Base-by-base conservation (phyloP, 371 early-diverging fungal genomes). In the Cokeromyces recurvatus region DNA sequence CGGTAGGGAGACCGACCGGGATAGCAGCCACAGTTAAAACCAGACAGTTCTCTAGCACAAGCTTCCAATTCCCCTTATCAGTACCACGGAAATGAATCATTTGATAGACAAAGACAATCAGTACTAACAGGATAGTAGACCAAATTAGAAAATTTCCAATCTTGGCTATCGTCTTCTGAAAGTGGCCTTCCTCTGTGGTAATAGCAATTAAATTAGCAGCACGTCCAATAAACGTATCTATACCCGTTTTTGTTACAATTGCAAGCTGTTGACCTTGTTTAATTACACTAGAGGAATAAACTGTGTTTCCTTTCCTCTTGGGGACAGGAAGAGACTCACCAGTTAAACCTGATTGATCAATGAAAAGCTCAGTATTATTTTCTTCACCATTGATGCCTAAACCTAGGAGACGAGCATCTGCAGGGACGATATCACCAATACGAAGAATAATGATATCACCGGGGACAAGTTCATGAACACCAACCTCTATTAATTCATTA, bases 1-100 rank as follows among this genome's bases (percentile, higher is more conserved):
- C 93, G 1, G 95, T 89, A 8, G 91, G 93, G n/a, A 92, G 79
- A 57, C 91, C 91, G 37, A 94, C 90, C 20, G 95, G 95, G 50
- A 95, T 94, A 42, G 95, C 94, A 14, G 92, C 92, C 1, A 95
- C 86, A 7, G 94, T 92, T 37, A 95, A 68, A 49, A 92, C 82
- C 16, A 95, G 71, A 38, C 88, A 89, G 35, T 84, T 71, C 51
- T 81, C 70, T 43, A 91, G 75, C 1, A 64, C 59, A 2, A 46
- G 29, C 21, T 59, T 58, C 59, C 66, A 66, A 19, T 61, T 51
- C 27, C 66, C 66, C 11, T 53, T 34, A 4, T 57, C 53, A 12
- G 53, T 25, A 79, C 73, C 44, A 57, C 71, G 41, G 46, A 57
- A 57, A 19, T 32, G 42, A 36, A 77, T 54, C 51, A 85, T 62